phyloP scores from a whole-genome alignment of 2,329 filamentous ascomycete species.

The Pseudofabraea citricarpa region DNA sequence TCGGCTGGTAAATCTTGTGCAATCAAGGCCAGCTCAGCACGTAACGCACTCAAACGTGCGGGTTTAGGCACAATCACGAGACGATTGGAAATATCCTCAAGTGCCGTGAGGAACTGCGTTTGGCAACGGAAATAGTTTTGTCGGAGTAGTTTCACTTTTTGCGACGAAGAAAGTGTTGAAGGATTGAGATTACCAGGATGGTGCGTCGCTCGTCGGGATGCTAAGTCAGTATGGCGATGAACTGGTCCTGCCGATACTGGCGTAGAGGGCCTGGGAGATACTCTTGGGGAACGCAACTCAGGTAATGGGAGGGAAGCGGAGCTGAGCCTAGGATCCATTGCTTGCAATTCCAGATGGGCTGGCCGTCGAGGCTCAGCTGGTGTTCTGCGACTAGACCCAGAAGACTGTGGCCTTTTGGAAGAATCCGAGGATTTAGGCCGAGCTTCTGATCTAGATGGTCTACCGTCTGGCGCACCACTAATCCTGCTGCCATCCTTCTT shows the following conservation, averaged over 20 bases:
- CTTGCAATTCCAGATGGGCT: conserved; percentile 21
- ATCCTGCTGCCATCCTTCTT: conserved; percentile 37
- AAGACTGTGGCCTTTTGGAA: conserved; percentile 19
- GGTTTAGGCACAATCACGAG: conserved; percentile 77
- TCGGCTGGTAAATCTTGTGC: conserved; percentile 78
- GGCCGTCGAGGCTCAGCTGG: conserved; percentile 21
- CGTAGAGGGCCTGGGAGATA: conserved; percentile 47
- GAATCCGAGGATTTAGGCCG: conserved; percentile 19
- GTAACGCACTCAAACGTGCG: conserved; percentile 72
- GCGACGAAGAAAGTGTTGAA: conserved; percentile 55
- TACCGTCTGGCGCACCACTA: conserved; percentile 28
- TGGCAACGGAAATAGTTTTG: conserved; percentile 82
- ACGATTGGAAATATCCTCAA: conserved; percentile 82
- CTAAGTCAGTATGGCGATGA: conserved; percentile 41
- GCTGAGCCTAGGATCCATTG: conserved; percentile 57
- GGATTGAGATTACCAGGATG: conserved; percentile 52
- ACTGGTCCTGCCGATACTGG: conserved; percentile 50
- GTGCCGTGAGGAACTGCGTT: conserved; percentile 73
- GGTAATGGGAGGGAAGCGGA: conserved; percentile 64
- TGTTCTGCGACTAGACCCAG: conserved; percentile 16
- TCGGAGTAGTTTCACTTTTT: conserved; percentile 68
- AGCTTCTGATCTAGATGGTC: conserved; percentile 23
- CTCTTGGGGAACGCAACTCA: conserved; percentile 49
- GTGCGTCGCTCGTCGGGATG: conserved; percentile 53
- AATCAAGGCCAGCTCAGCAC: conserved; percentile 76